Evolutionary conservation across 805 yeast species (phyloP).

Genomic region (Kuraishia piskuri): DNA sequence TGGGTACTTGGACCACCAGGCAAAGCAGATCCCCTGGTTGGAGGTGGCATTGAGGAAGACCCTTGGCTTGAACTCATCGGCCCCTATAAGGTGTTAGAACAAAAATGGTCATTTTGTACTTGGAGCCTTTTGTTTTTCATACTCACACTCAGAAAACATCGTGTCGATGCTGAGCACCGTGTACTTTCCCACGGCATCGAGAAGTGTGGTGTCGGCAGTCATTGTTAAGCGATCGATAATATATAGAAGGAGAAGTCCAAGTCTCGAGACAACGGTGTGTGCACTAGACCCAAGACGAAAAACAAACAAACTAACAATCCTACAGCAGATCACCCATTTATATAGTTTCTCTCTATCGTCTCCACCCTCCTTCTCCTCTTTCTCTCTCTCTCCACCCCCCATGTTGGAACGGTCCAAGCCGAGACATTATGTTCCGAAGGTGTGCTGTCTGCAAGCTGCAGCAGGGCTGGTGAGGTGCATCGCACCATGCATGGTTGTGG

Average conservation of each 20-base stretch:
- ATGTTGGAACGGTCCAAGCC: too few relatives aligned
- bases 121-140: background rate
- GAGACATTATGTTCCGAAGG: too few relatives aligned
- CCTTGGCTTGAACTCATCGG: slow-evolving; percentile 5
- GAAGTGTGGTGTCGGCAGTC: slow-evolving; percentile 3
- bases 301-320: background rate
- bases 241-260: background rate
- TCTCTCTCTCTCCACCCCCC: too few relatives aligned
- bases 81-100: background rate
- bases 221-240: background rate
- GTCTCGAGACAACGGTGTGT: background rate
- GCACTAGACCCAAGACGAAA: background rate
- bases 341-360: too few relatives aligned
- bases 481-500: too few relatives aligned
- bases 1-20: slow-evolving; percentile 15
- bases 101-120: background rate
- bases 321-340: background rate
- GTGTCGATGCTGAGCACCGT: slow-evolving; percentile 17
- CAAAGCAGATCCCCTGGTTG: slow-evolving; percentile 17
- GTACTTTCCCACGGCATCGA: slow-evolving; percentile 12
- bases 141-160: slow-evolving; percentile 12
- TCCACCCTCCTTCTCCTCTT: too few relatives aligned
- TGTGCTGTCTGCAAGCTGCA: too few relatives aligned
- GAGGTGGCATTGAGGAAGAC: slow-evolving; percentile 19
- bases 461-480: too few relatives aligned